A percentile compares a stretch with the other conserved stretches of the same genome.
These are phyloP conservation scores for Pseudogymnoascus destructans DNA, from an alignment of 2,329 filamentous ascomycete genomes.

Conservation along the genomic window DNA sequence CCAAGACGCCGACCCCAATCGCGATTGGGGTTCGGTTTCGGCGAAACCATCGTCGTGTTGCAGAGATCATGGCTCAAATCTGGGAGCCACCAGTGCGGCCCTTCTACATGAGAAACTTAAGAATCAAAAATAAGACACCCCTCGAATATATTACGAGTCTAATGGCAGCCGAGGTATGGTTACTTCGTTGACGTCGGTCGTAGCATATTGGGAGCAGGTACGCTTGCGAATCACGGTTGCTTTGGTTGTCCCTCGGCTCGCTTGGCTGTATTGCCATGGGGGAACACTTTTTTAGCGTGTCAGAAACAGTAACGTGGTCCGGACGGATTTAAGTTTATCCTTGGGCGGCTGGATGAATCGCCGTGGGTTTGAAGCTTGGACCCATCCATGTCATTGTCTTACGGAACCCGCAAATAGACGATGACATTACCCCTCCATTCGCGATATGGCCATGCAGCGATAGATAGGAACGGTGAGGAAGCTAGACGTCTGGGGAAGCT, in stretches of 20 bases:
- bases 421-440: constrained; percentile 9
- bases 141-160: neutral
- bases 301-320: neutral
- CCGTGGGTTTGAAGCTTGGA: constrained; percentile 1
- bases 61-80: constrained; percentile 41
- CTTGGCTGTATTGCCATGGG: constrained; percentile 2
- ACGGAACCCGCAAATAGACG: neutral
- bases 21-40: constrained; percentile 85
- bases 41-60: constrained; percentile 79
- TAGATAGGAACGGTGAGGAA: constrained; percentile 8
- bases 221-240: neutral
- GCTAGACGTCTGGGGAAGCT: constrained; percentile 8
- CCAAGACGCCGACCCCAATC: constrained; percentile 74
- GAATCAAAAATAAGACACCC: neutral
- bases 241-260: constrained; percentile 8
- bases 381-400: constrained; percentile 2
- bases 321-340: neutral
- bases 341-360: neutral
- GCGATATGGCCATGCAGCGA: constrained; percentile 5
- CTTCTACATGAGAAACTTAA: constrained; percentile 2
- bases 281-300: neutral
- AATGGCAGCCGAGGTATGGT: neutral
- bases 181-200: neutral
- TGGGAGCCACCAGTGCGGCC: constrained; percentile 9
- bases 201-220: neutral